Conservation (phyloP, 2,329 filamentous ascomycete genomes). For the Aspergillus phoenicis region DNA sequence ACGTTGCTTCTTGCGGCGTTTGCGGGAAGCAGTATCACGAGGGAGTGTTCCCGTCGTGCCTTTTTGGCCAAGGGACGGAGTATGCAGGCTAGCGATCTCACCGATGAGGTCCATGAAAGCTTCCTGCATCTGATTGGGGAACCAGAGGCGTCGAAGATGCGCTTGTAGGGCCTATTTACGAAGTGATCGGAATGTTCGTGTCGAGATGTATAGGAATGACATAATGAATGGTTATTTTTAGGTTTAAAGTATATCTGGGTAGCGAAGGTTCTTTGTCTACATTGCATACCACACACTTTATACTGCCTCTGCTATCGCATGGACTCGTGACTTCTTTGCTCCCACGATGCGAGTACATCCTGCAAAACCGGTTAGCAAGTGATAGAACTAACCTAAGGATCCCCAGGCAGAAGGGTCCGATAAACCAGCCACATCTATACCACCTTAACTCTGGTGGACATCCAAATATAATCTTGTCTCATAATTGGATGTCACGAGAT, state of each 20-base stretch:
- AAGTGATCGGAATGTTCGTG: not conserved
- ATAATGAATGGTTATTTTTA: not conserved
- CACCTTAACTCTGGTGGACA: not conserved
- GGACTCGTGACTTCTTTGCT: not conserved
- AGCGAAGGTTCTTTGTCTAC: not conserved
- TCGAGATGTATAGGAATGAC: not conserved
- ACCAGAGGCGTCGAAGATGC: constrained; percentile 50
- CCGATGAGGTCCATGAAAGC: constrained; percentile 81
- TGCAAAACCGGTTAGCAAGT: not conserved
- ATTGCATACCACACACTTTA: not conserved
- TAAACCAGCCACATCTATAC: not conserved
- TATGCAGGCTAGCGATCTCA: constrained; percentile 90
- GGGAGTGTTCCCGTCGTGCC: constrained; percentile 85
- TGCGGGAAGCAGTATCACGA: constrained; percentile 82
- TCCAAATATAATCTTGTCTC: not conserved
- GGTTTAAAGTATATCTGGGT: not conserved
- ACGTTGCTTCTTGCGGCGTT: constrained; percentile 77
- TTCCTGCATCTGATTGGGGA: constrained; percentile 82
- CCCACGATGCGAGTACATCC: not conserved
- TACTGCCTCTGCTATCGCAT: not conserved
- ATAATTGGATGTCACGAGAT: not conserved
- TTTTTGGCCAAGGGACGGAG: constrained; percentile 84
- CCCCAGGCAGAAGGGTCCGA: too few relatives aligned
- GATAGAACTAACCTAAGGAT: too few relatives aligned
- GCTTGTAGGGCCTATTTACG: constrained; percentile 25